phyloP scores from a whole-genome alignment of 352 stramenopile genomes.

The Pythium pyrilobum region DNA sequence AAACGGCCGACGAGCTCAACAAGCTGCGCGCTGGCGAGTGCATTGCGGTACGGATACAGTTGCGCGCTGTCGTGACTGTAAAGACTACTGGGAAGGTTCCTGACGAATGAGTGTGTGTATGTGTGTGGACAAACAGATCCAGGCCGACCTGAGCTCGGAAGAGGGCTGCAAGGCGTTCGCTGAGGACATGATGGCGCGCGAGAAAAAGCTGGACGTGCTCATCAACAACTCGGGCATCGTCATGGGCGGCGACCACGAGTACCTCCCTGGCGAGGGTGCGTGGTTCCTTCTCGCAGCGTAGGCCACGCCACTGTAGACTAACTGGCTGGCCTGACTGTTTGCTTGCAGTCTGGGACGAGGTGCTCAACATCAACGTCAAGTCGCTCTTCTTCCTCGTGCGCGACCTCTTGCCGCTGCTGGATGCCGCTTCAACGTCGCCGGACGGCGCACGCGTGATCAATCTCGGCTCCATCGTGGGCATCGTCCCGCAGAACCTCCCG shows the following conservation, averaged over 20 bases:
- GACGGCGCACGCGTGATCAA: conserved; percentile 68
- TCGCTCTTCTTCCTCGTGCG: conserved; percentile 91
- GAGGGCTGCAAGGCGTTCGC: conserved; percentile 81
- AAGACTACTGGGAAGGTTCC: too few species aligned
- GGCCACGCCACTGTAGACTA: too few species aligned
- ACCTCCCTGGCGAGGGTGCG: conserved; percentile 29
- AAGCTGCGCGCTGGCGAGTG: conserved; percentile 52
- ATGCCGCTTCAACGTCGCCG: conserved; percentile 43
- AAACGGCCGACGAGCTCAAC: conserved; percentile 62
- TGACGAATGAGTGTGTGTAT: too few species aligned
- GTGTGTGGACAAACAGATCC: too few species aligned
- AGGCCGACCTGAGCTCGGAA: conserved; percentile 73
- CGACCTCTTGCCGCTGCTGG: conserved; percentile 87
- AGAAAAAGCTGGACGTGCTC: conserved; percentile 87
- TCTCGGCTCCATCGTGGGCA: conserved; percentile 61
- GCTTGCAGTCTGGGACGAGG: conserved; percentile 82
- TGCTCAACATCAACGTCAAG: conserved; percentile 94
- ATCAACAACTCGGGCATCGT: conserved; percentile 92
- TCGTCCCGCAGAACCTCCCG: conserved; percentile 81
- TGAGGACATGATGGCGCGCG: conserved; percentile 60
- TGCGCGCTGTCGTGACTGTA: not conserved
- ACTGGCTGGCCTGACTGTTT: not conserved
- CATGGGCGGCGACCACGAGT: conserved; percentile 42
- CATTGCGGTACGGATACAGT: conserved; percentile 31
- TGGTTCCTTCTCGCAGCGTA: not conserved